Evolutionary conservation across 1,284 basidiomycete species (phyloP), one percentile per base, ranked within the genome.

Genomic region (Malassezia nana): DNA sequence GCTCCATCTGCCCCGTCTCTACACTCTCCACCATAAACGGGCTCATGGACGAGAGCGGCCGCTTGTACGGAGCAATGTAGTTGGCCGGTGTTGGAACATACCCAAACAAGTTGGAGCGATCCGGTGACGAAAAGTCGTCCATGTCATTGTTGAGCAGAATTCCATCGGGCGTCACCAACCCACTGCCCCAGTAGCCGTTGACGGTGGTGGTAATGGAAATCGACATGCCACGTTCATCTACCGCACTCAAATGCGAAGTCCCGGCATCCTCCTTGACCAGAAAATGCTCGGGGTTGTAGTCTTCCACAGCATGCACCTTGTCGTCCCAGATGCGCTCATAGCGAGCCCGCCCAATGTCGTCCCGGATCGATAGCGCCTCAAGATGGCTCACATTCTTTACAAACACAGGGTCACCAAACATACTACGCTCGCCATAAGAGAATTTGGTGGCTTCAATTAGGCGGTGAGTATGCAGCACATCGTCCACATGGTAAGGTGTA

Each of bases 171-270:
- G 64, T 67, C 59, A 65, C 64, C 42, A 71, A 59, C 18, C 28
- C 16, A 13, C 35, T 46, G 12, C 76, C 77, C 70, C 70, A 78
- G 51, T 67, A 74, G 5, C 45, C 45, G 72, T 55, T 67, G 57
- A 77, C 69, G 0, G 77, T 78, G 2, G 77, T 77, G 4, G 77
- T 78, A 32, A 77, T 54, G 24, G 74, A 72, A 42, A 78, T 66
- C 1, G 75, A 72, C 60, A 74, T 72, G 1, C 77, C 77, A 16
- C 64, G 45, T 0, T 56, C 57, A 53, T 77, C 77, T 3, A 75
- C 72, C 2, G 69, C 73, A 13, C 74, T 72, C 20, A 78, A 51
- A 35, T 76, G 74, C 26, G 71, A 75, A 6, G 77, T 78, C 3
- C 77, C 77, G 16, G 59, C 53, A 46, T 77, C 76, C 13, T 46